Evolutionary conservation across 2,329 filamentous ascomycete genomes (phyloP), one percentile per base, ranked within the genome.

Genomic region (Penicillium sp.): DNA sequence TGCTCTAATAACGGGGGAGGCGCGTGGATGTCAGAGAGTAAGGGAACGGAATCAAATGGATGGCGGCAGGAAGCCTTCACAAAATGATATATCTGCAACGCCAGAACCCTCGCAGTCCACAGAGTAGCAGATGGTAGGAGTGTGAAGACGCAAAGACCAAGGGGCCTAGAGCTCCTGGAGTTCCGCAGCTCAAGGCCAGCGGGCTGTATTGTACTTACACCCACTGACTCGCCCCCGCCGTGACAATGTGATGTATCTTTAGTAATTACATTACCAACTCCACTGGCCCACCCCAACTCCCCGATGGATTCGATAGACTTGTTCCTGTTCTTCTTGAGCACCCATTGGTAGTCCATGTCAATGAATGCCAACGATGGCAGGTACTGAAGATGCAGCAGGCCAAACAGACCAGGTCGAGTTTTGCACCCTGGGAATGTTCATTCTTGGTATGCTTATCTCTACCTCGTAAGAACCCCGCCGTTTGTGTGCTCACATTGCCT

Each of bases 351-450:
- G 26, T 21, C 15, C 28, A 25, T 26, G 17, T 18, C 7, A n/a
- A n/a, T n/a, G n/a, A n/a, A 7, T 28, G 15, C 13, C 2, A 17
- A 41, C 9, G 6, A 61, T 63, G 54, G 21, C 47, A 21, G 35
- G 20, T 32, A 36, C 23, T n/a, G 29, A 35, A 36, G 20, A 25
- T n/a, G 11, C 17, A 7, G 21, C 18, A 7, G 36, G 32, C 28
- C 39, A 34, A 5, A 16, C 31, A 4, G 35, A 23, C 14, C 41
- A 54, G 27, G 68, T 79, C 30, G 76, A 80, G 41, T 81, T 81
- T 49, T 77, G 73, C 60, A 80, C 77, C 1, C 60, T 81, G 44
- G 78, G 77, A 55, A 81, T 81, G 79, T 80, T 81, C 65, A 81
- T 81, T 47, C 76, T 81, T 44, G 78, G 77, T 78, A 70, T 51